Base-by-base conservation (phyloP, 345 rosid species). In the Gossypium turneri region DNA sequence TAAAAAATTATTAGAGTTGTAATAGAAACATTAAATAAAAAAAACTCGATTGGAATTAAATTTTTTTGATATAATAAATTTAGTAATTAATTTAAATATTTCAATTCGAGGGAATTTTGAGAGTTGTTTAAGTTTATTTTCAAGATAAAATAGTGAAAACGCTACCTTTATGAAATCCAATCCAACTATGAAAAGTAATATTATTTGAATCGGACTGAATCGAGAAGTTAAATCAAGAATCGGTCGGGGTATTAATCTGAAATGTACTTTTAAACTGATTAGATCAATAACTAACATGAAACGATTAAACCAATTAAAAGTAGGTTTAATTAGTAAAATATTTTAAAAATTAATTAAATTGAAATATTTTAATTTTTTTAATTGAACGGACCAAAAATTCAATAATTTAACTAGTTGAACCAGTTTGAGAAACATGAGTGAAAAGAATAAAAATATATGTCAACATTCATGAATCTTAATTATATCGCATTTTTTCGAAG, bases 161-260 rank as follows among this genome's bases (percentile, higher is more conserved):
- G 19, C 9, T 63, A 9, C 24, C 3, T 34, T 17, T 12, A 34
- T 34, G 17, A 20, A 52, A 44, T 20, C 9, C 0, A 8, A 25
- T 19, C 3, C 2, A 24, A 2, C 16, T 9, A 2, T 12, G 7
- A 34, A 34, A 34, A 34, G 1, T 34, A 34, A 34, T 4, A 4
- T 34, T 34, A 34, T 34, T 34, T 34, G 1, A 34, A 34, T 34
- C 7, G 1, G 7, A 1, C 1, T 1, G 7, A 1, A 29, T 1
- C 0, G 4, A 29, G 0, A 29, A 0, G 0, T 29, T 0, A 29
- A 0, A 0, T 29, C 38, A 4, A 0, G 38, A 29, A 34, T 34
- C 7, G 7, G 5, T 34, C 1, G 1, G 0, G 1, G 0, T 5
- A 34, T 34, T 34, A 34, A 5, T 34, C 0, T 34, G 0, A 5